Evolutionary conservation across 2,329 filamentous ascomycete species (phyloP).

Genomic region (Leptographium radiaticola): DNA sequence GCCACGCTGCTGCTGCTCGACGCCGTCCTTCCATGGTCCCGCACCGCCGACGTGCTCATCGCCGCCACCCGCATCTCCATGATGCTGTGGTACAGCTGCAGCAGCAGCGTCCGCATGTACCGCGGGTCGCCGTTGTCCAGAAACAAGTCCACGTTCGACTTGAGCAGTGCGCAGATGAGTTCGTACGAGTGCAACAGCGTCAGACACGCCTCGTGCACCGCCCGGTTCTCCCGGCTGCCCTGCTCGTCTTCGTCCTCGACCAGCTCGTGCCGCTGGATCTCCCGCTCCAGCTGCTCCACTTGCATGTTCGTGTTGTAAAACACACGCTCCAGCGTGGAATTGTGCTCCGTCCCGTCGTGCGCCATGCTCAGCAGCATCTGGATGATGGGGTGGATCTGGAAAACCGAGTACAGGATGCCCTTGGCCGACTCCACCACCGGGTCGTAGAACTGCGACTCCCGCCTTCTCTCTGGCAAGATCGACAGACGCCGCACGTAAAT

Average conservation of each 20-base stretch:
- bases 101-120: constrained; percentile 51
- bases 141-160: constrained; percentile 49
- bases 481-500: constrained; percentile 52
- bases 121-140: constrained; percentile 52
- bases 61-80: constrained; percentile 49
- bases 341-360: constrained; percentile 45
- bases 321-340: constrained; percentile 52
- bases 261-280: constrained; percentile 48
- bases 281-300: constrained; percentile 51
- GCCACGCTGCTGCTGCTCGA: constrained; percentile 2
- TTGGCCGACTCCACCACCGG: constrained; percentile 52
- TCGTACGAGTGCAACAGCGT: constrained; percentile 52
- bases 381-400: constrained; percentile 55
- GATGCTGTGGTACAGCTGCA: constrained; percentile 53
- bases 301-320: constrained; percentile 57
- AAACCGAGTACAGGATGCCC: constrained; percentile 53
- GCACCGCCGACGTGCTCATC: constrained; percentile 1
- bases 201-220: constrained; percentile 48
- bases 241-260: constrained; percentile 37
- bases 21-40: constrained; percentile 12
- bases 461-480: constrained; percentile 47
- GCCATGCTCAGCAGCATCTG: constrained; percentile 51
- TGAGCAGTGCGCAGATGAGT: constrained; percentile 48
- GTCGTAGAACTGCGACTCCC: constrained; percentile 47
- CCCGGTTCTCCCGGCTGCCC: constrained; percentile 44